Evolutionary conservation across 2,329 filamentous ascomycete species (phyloP).

Genomic region (Aureobasidium melanogenum): DNA sequence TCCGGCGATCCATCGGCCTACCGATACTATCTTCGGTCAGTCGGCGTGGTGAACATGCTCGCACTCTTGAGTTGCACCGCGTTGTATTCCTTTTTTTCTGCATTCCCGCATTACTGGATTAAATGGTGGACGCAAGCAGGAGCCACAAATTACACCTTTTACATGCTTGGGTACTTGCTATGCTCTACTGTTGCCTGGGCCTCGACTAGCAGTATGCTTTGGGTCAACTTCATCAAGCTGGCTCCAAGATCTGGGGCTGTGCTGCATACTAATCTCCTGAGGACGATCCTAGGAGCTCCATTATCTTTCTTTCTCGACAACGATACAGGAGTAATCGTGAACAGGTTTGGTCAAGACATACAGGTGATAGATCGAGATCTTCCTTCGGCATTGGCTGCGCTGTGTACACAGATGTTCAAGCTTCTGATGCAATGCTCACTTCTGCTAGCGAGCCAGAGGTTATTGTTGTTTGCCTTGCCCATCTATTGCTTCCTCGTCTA

Average conservation of each 20-base stretch:
- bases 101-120: conserved; percentile 35
- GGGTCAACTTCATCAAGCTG: conserved; percentile 44
- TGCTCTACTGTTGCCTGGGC: conserved; percentile 8
- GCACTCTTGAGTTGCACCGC: conserved; percentile 20
- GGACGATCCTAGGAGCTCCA: not conserved
- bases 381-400: conserved; percentile 10
- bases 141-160: conserved; percentile 24
- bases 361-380: conserved; percentile 37
- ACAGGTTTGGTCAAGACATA: conserved; percentile 39
- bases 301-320: conserved; percentile 33
- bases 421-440: conserved; percentile 17
- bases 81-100: conserved; percentile 17
- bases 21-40: not conserved
- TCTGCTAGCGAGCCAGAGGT: conserved; percentile 19
- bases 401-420: conserved; percentile 1
- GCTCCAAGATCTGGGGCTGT: conserved; percentile 41
- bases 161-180: conserved; percentile 18
- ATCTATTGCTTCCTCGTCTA: conserved; percentile 25
- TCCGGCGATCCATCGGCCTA: conserved; percentile 31
- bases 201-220: conserved; percentile 24
- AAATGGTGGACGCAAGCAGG: conserved; percentile 41
- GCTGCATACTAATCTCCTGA: conserved; percentile 32
- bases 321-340: conserved; percentile 34
- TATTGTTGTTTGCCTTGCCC: conserved; percentile 15
- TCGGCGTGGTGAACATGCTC: not conserved